Base-by-base conservation (phyloP, 2,329 filamentous ascomycete genomes). In the Coniosporium tulheliwenetii region DNA sequence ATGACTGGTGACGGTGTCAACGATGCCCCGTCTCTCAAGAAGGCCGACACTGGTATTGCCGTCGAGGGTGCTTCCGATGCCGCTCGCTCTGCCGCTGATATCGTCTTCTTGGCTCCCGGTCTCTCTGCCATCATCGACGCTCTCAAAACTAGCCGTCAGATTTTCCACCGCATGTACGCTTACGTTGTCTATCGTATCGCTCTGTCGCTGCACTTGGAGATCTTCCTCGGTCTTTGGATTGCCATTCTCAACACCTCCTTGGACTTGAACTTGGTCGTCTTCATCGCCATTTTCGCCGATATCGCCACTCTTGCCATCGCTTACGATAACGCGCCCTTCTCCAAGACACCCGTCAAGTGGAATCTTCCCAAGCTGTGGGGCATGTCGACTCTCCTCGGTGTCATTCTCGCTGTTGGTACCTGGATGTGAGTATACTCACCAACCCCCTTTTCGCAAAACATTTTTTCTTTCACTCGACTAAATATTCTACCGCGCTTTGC, bases 1-100 rank as follows among this genome's bases (percentile, higher is more conserved):
- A 93, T 94, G 86, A 94, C 85, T 64, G 85, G 85, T 71, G 86
- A 93, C 52, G 85, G 85, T 74, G 85, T 93, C 67, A 93, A 93
- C 66, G 85, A 93, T 64, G 85, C 85, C 48, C 84, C 85, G 48
- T 93, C 85, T 29, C 70, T 93, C 58, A 93, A 93, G 71, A 93
- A 87, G 71, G 85, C 85, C n/a, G 85, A 94, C 66, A 93, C 85
- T 54, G 86, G 86, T 72, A 93, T 94, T 67, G 86, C 86, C 48
- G 85, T 94, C 54, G 84, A 93, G 68, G 85, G 85, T 68, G 79
- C 86, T 46, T 91, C 85, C 26, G 86, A 93, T 59, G 86, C 85
- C 58, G 86, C 86, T 54, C 83, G 85, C 50, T 91, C 85, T 44
- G 85, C 85, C 50, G 84, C 86, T 55, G 86, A 94, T 65, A 93